Evolutionary conservation across 495 filamentous ascomycete species (phyloP), one percentile per base, ranked within the genome.

Genomic region (Podospora tetraspora): DNA sequence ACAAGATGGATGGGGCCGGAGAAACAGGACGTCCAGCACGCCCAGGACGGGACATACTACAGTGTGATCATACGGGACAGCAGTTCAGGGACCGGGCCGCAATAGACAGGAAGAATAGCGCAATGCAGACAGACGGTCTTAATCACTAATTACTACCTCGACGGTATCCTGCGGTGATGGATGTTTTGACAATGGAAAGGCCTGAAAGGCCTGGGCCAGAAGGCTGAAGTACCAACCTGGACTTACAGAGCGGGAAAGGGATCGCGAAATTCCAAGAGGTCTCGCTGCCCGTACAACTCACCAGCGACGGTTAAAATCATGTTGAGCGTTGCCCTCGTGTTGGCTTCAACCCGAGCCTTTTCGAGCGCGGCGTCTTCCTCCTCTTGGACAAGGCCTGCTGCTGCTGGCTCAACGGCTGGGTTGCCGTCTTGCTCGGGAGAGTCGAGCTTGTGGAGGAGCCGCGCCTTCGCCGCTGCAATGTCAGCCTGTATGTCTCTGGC

Each of bases 281-380:
- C 95, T 66, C 89, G 83, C 80, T 99, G 95, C 3, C 95, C 93
- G 77, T 91, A 99, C 72, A 90, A 88, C 78, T 97, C 93, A 70
- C 93, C 95, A 56, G 91, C 90, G 29, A 99, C 83, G 0, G 91
- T 94, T 64, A 99, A 83, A 67, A 97, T 91, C 91, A 97, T 97
- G 75, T 97, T 94, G 8, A 97, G 82, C 65, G 90, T 90, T 23
- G 81, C 82, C 63, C 80, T 78, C 68, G 84, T 82, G 75, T 86
- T 88, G 71, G 73, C 59, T 32, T 66, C 72, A 34, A 74, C 68
- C 13, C 76, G 68, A 11, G 69, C 79, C 78, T 63, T 79, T 76
- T 72, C 72, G 25, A 52, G 43, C 43, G 19, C 63, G 43, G 43
- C 16, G 30, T 27, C n/a, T 60, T 63, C 12, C 62, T 60, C 32